Percentiles rank a stretch among this genome's conserved stretches.
phyloP scores from a whole-genome alignment of 140 eudicot genomes.

The Anethum foeniculum region DNA sequence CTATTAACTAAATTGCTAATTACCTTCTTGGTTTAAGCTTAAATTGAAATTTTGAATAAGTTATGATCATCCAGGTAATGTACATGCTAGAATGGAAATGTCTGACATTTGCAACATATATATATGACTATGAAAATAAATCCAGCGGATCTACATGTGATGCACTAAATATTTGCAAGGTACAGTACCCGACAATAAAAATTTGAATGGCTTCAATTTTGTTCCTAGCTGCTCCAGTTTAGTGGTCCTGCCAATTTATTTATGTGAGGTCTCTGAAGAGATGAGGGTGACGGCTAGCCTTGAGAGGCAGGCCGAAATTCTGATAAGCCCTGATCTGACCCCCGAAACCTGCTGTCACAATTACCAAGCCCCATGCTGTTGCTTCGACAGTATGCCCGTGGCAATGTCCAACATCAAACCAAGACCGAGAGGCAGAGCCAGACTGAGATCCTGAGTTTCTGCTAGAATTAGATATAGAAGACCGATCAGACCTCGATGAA shows the following conservation, averaged over 20 bases:
- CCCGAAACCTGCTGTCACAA: conserved; percentile 73
- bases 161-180: neutral
- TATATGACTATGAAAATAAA: neutral
- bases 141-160: neutral
- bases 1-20: too few relatives aligned
- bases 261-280: conserved; percentile 41
- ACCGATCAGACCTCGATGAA: conserved; percentile 33
- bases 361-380: conserved; percentile 87
- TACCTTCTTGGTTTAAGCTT: neutral
- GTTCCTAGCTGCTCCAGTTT: neutral
- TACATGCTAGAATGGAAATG: neutral
- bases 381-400: conserved; percentile 43
- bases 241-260: conserved; percentile 1
- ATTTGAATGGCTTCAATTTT: neutral
- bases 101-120: neutral
- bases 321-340: conserved; percentile 88
- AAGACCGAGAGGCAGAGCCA: conserved; percentile 33
- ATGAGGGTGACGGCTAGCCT: conserved; percentile 50
- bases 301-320: conserved; percentile 77
- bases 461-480: conserved; percentile 27
- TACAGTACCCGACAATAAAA: neutral
- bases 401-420: conserved; percentile 30
- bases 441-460: conserved; percentile 16
- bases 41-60: neutral
- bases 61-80: neutral